A percentile compares a stretch with the other conserved stretches of the same genome.
Conservation (phyloP, 305 asterid species). For the Fraxinus latifolia region DNA sequence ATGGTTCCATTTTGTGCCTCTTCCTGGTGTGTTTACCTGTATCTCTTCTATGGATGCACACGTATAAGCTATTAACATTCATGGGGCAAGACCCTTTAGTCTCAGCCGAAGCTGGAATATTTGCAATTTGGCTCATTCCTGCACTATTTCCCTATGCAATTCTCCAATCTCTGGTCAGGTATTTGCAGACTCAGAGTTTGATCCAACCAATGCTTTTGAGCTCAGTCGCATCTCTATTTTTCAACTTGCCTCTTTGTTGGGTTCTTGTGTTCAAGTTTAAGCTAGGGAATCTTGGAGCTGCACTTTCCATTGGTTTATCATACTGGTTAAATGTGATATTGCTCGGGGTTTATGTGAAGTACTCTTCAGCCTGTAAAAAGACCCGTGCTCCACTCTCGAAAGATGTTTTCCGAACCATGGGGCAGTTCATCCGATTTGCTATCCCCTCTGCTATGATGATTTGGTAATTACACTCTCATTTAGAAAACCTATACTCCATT, state of each 20-base stretch:
- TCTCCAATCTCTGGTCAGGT: slow-evolving; percentile 27
- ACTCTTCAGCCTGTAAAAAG: slow-evolving; percentile 19
- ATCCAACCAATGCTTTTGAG: slow-evolving; percentile 35
- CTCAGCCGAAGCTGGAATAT: slow-evolving; percentile 35
- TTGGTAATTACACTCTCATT: slow-evolving; percentile 15
- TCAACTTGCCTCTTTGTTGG: slow-evolving; percentile 34
- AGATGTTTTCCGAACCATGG: slow-evolving; percentile 22
- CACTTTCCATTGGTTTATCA: slow-evolving; percentile 24
- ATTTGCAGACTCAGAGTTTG: slow-evolving; percentile 33
- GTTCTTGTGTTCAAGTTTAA: slow-evolving; percentile 28
- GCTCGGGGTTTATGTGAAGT: slow-evolving; percentile 26
- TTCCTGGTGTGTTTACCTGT: slow-evolving; percentile 30
- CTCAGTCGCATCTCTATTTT: slow-evolving; percentile 19
- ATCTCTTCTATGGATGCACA: slow-evolving; percentile 27
- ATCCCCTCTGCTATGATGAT: slow-evolving; percentile 32
- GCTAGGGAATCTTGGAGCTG: slow-evolving; percentile 29
- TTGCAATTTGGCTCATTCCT: slow-evolving; percentile 35
- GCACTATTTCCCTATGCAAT: slow-evolving; percentile 34
- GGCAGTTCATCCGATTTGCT: slow-evolving; percentile 23
- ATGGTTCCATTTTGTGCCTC: slow-evolving; percentile 29
- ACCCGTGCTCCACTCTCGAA: slow-evolving; percentile 22
- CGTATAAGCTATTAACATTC: slow-evolving; percentile 20
- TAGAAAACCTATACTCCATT: neutral
- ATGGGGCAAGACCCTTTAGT: slow-evolving; percentile 38
- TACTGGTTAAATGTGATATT: slow-evolving; percentile 26